A percentile compares a stretch with the other conserved stretches of the same genome.
These are phyloP conservation scores for Alternaria viburni DNA, from an alignment of 2,329 filamentous ascomycete genomes.

Conservation along the genomic window DNA sequence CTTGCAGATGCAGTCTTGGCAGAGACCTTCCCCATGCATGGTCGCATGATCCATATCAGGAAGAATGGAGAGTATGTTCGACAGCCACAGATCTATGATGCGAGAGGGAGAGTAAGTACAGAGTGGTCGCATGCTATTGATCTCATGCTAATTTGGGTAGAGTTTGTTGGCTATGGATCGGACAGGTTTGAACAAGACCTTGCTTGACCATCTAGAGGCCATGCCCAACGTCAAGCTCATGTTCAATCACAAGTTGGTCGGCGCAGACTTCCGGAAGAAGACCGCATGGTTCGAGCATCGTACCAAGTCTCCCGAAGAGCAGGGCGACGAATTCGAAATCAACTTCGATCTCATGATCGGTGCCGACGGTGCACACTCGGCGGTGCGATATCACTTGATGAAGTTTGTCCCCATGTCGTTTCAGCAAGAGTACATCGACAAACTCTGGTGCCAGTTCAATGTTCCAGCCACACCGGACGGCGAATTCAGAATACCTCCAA, in stretches of 20 bases:
- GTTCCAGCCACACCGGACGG: constrained; percentile 64
- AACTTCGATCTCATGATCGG: constrained; percentile 93
- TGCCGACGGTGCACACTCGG: constrained; percentile 92
- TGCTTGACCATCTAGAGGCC: constrained; percentile 82
- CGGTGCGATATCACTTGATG: constrained; percentile 92
- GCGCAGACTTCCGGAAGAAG: constrained; percentile 79
- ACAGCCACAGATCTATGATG: constrained; percentile 86
- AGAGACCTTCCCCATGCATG: constrained; percentile 89
- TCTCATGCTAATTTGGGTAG: constrained; percentile 53
- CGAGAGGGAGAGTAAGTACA: constrained; percentile 75
- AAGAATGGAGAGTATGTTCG: constrained; percentile 72
- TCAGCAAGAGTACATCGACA: constrained; percentile 93
- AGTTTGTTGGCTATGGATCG: constrained; percentile 87
- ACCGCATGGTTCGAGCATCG: constrained; percentile 84
- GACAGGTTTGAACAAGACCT: constrained; percentile 77
- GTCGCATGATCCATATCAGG: constrained; percentile 91
- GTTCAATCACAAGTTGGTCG: constrained; percentile 92
- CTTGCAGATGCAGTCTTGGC: constrained; percentile 76
- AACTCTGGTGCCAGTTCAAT: constrained; percentile 94
- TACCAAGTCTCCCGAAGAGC: constrained; percentile 33
- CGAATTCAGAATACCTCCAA: constrained; percentile 81
- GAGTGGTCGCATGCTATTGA: constrained; percentile 24
- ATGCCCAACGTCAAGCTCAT: constrained; percentile 89
- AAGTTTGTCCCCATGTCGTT: constrained; percentile 92
- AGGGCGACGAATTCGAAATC: constrained; percentile 72